Evolutionary conservation across 2,329 filamentous ascomycete genomes (phyloP), one percentile per base, ranked within the genome.

Genomic region (Aspergillus vadensis): DNA sequence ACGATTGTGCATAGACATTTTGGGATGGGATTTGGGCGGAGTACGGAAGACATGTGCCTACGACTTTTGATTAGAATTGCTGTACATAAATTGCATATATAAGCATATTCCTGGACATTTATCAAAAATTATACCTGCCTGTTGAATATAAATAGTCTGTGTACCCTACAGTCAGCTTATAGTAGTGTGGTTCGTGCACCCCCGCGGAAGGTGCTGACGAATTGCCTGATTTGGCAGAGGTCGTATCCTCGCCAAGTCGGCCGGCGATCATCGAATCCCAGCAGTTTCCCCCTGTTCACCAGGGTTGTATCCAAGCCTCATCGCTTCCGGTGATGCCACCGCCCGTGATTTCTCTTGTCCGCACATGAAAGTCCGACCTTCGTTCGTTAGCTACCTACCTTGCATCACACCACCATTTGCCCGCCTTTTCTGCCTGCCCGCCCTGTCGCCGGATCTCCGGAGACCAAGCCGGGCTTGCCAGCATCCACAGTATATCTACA

Each of bases 201-300:
- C 44, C 44, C 25, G 44, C 21, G 15, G 51, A 23, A 38, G 8
- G 7, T 44, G 65, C 61, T 61, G 55, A 63, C 51, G 54, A 63
- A 64, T 64, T 63, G 55, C 58, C 58, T 49, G 50, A 64, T 61
- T 60, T 21, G 56, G 63, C 57, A 48, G 38, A 44, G 52, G 23
- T 54, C 50, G 23, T 39, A 32, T 21, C 9, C 23, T 30, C 39
- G 39, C 23, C 25, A 27, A 19, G 23, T 44, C 23, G 23, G 38
- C 32, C 52, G 17, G 32, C 25, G 59, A 62, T 63, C 59, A 50
- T 56, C 52, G 44, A 32, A 59, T 59, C 59, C 56, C 19, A 27
- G 27, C 15, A n/a, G 14, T 41, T 19, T 17, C 36, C 38, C 51
- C 52, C 25, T 23, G 36, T 30, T 49, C 21, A 17, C 44, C 44